Evolutionary conservation across 75 land plant genomes (phyloP).

Genomic region (Selaginella tamariscina): DNA sequence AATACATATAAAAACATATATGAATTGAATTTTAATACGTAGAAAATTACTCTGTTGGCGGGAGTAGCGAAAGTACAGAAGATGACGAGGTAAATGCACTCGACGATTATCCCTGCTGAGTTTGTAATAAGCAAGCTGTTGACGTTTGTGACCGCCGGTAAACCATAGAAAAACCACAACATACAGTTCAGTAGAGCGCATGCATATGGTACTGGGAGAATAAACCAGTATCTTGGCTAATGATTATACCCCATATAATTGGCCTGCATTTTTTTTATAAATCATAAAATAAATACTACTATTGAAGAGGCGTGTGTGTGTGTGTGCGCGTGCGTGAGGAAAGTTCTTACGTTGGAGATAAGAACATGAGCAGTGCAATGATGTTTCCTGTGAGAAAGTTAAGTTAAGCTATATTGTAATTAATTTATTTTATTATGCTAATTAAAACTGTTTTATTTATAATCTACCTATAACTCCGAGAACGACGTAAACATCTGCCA

Average conservation of each 20-base stretch:
- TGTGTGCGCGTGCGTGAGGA: no score
- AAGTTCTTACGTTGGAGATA: constrained; percentile 80
- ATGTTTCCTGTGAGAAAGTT: constrained; percentile 48
- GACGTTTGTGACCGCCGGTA: constrained; percentile 48
- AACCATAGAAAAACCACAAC: constrained; percentile 71
- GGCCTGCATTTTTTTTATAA: constrained; percentile 27
- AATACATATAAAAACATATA: background rate
- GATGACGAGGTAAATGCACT: constrained; percentile 37
- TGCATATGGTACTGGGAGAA: constrained; percentile 61
- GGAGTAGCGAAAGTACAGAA: constrained; percentile 18
- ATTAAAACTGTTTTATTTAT: background rate
- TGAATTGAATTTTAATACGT: background rate
- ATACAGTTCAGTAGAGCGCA: constrained; percentile 55
- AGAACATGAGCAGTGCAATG: constrained; percentile 61
- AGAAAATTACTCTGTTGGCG: background rate
- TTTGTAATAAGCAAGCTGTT: constrained; percentile 59
- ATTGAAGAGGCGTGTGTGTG: background rate
- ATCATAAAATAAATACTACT: background rate
- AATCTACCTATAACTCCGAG: background rate
- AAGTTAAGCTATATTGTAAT: no score
- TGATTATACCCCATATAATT: constrained; percentile 41
- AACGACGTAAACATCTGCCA: background rate
- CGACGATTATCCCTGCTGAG: constrained; percentile 40
- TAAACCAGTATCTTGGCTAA: constrained; percentile 31
- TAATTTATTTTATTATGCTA: no score